A percentile compares a stretch with the other conserved stretches of the same genome.
Evolutionary conservation across 2,329 filamentous ascomycete species (phyloP).

Genomic region (Lachnellula cervina): DNA sequence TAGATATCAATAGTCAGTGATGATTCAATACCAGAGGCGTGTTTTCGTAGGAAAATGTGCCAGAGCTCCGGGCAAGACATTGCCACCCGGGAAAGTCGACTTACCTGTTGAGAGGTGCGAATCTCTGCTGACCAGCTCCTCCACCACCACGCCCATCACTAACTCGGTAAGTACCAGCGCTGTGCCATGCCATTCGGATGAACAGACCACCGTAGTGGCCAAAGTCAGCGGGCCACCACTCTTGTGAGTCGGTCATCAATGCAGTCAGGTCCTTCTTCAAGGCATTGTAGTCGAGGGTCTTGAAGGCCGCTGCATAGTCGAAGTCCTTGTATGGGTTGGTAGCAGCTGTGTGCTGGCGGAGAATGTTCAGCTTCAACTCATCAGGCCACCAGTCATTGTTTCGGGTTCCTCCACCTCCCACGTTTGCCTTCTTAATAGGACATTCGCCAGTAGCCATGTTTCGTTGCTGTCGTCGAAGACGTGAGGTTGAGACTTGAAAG

Average conservation of each 20-base stretch:
- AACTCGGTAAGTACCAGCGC: conserved; percentile 56
- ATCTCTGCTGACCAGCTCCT: conserved; percentile 53
- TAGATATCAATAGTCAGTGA: no score
- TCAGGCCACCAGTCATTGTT: conserved; percentile 57
- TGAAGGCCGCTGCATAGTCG: conserved; percentile 54
- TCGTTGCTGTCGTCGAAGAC: neutral
- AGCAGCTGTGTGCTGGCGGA: conserved; percentile 50
- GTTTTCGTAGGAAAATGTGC: no score
- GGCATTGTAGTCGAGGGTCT: conserved; percentile 51
- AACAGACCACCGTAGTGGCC: conserved; percentile 58
- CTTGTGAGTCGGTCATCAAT: conserved; percentile 56
- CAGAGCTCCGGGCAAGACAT: no score
- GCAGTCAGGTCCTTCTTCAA: conserved; percentile 53
- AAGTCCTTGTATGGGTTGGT: conserved; percentile 50
- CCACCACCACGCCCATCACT: conserved; percentile 55
- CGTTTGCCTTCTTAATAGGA: neutral
- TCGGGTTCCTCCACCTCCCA: conserved; percentile 44
- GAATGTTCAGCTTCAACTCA: conserved; percentile 49
- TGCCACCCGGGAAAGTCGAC: no score
- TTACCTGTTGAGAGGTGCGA: conserved; percentile 52
- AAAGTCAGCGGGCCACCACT: conserved; percentile 59
- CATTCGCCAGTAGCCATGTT: neutral
- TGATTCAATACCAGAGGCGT: no score
- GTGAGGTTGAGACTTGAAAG: no score
- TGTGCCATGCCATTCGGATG: conserved; percentile 59